Percentiles rank a stretch among this genome's conserved stretches.
Conservation (phyloP, 345 rosid genomes). For the Heritiera fomes region DNA sequence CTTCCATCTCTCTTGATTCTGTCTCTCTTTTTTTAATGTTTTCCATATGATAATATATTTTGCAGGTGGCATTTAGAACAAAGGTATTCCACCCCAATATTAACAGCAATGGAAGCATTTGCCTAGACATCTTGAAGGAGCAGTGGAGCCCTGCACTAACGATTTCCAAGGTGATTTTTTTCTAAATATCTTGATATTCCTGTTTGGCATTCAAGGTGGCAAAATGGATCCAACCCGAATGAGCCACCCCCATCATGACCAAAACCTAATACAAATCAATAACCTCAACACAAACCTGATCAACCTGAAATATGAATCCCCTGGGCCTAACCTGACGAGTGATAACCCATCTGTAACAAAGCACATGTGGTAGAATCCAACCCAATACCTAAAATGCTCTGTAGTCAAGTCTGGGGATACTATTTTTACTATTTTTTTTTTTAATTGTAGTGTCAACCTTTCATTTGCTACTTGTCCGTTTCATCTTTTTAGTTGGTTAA, state of each 20-base stretch:
- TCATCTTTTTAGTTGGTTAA: background rate
- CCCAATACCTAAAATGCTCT: background rate
- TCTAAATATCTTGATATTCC: constrained; percentile 11
- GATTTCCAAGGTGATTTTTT: constrained; percentile 77
- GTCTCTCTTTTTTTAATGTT: constrained; percentile 2
- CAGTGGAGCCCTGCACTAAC: constrained; percentile 99
- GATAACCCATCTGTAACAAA: background rate
- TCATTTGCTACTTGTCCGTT: background rate
- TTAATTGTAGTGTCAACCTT: background rate
- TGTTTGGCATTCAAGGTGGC: background rate
- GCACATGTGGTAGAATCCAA: background rate
- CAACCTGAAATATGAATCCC: background rate
- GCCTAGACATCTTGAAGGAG: constrained; percentile 96
- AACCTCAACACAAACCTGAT: constrained; percentile 43
- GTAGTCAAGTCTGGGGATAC: background rate
- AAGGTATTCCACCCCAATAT: constrained; percentile 95
- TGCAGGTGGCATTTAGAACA: constrained; percentile 90
- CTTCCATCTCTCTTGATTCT: background rate
- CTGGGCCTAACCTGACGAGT: background rate
- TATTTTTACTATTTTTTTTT: too few species aligned
- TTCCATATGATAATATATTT: constrained; percentile 3
- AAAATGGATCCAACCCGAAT: constrained; percentile 1
- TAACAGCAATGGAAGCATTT: constrained; percentile 95
- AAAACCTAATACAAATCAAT: background rate
- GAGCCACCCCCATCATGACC: background rate